phyloP scores from a whole-genome alignment of 2,329 filamentous ascomycete genomes.

The Colletotrichum sp. region DNA sequence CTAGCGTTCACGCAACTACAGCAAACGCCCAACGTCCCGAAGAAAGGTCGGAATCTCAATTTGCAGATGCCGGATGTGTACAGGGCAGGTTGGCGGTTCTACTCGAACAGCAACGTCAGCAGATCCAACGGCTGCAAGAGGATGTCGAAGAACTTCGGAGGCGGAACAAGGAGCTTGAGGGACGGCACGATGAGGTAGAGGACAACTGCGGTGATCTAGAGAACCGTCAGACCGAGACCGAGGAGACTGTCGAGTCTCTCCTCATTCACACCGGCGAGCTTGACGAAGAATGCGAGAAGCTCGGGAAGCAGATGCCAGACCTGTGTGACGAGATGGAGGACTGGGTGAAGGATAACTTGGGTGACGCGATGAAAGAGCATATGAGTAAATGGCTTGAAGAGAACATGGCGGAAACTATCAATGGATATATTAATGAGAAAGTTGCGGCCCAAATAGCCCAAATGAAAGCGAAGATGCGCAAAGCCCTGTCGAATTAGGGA shows the following conservation, averaged over 20 bases:
- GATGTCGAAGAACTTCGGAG: neutral
- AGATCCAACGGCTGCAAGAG: neutral
- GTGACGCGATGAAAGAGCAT: neutral
- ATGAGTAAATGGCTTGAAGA: neutral
- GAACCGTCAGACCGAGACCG: neutral
- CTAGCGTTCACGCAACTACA: neutral
- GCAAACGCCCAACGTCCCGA: neutral
- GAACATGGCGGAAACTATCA: constrained; percentile 1
- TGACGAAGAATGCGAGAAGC: neutral
- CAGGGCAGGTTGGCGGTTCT: neutral
- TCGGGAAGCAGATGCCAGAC: neutral
- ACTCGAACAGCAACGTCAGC: neutral
- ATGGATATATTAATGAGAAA: neutral
- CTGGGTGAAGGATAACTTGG: neutral
- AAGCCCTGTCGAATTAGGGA: neutral
- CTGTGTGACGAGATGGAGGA: neutral
- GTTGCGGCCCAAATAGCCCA: neutral
- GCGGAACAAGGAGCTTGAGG: neutral
- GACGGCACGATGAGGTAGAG: neutral
- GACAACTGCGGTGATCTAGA: neutral
- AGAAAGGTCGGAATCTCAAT: neutral
- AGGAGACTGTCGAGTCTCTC: neutral
- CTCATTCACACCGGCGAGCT: neutral
- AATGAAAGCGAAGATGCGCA: neutral
- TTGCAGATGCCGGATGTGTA: neutral